Conservation (phyloP, 148 eudicot species). For the Selenicereus undatus region DNA sequence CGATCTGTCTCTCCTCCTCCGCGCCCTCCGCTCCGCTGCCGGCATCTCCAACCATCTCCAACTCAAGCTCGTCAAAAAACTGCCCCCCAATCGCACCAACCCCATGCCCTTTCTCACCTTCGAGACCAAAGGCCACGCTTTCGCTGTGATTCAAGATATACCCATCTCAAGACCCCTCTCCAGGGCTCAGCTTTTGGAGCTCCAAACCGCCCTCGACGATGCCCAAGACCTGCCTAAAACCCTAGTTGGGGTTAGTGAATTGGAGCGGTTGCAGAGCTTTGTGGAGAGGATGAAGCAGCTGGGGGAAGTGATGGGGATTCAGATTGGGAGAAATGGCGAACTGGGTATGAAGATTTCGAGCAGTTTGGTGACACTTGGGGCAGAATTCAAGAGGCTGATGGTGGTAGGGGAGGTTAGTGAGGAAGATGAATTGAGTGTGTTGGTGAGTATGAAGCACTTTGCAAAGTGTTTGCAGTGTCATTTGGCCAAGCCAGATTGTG, state of each 20-base stretch:
- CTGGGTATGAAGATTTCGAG: conserved; percentile 71
- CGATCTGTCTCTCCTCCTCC: conserved; percentile 76
- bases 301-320: conserved; percentile 66
- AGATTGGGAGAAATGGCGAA: conserved; percentile 61
- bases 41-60: conserved; percentile 61
- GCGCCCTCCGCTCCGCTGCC: conserved; percentile 75
- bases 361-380: conserved; percentile 70
- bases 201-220: conserved; percentile 59
- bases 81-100: conserved; percentile 61
- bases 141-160: conserved; percentile 88
- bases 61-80: conserved; percentile 82
- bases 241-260: conserved; percentile 62
- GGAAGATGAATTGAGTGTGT: conserved; percentile 46
- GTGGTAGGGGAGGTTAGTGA: conserved; percentile 59
- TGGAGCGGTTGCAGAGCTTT: conserved; percentile 51
- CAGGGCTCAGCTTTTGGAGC: conserved; percentile 61
- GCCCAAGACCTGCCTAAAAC: conserved; percentile 77
- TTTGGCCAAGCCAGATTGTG: conserved; percentile 83
- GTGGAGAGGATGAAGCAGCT: conserved; percentile 89
- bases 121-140: conserved; percentile 73
- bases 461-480: conserved; percentile 78
- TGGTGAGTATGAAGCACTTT: conserved; percentile 89
- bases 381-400: conserved; percentile 62
- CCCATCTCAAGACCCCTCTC: conserved; percentile 95
- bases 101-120: conserved; percentile 75